These are phyloP conservation scores for Simplicillium aogashimaense DNA, from an alignment of 2,329 filamentous ascomycete species.

Conservation along the genomic window DNA sequence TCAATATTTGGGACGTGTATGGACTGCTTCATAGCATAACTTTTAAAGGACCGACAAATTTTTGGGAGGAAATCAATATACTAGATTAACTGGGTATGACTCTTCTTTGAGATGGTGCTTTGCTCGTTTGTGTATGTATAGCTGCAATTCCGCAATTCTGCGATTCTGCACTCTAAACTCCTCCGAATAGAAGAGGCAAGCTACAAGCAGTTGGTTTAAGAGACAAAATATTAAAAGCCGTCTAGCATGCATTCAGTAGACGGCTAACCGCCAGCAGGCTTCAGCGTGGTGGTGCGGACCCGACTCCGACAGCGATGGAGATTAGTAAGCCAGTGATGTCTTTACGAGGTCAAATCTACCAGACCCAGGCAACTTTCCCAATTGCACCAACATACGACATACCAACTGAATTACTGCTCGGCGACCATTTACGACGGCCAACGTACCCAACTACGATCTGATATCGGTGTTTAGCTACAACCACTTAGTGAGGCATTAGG, in stretches of 20 bases:
- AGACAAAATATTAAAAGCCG: too few relatives aligned
- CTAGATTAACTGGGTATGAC: neutral
- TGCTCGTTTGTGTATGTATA: conserved; percentile 2
- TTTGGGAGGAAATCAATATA: conserved; percentile 1
- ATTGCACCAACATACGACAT: conserved; percentile 7
- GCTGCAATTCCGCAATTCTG: too few relatives aligned
- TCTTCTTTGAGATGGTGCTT: neutral
- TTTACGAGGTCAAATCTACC: conserved; percentile 6
- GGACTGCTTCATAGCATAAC: neutral
- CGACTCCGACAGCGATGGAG: neutral
- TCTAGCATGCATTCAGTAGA: too few relatives aligned
- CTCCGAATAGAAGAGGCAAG: neutral
- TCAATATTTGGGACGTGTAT: too few relatives aligned
- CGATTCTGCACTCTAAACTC: too few relatives aligned
- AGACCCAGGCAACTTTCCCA: conserved; percentile 6
- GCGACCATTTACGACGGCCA: neutral
- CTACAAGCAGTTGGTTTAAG: too few relatives aligned
- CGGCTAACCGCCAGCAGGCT: too few relatives aligned
- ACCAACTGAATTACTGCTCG: neutral
- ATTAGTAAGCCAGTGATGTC: conserved; percentile 8
- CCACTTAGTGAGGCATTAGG: too few relatives aligned
- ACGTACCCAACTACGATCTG: conserved; percentile 10
- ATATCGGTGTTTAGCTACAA: conserved; percentile 5
- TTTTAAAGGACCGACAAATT: conserved; percentile 5
- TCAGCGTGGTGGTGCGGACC: too few relatives aligned